Conservation (phyloP, 176 grass and related monocot species). For the Rhynchospora breviuscula region DNA sequence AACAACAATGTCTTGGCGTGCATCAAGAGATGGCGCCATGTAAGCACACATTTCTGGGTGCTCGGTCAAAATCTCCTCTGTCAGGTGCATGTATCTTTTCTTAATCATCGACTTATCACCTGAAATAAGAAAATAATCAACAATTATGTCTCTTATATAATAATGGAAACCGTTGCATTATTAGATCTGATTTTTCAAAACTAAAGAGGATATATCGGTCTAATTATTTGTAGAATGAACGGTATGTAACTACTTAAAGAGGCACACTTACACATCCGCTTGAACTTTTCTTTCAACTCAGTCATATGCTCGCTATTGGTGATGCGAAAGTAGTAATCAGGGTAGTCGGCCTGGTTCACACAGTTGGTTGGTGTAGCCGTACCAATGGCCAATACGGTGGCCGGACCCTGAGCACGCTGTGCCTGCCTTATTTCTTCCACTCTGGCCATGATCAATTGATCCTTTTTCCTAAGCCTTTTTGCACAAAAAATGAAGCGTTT, state of each 20-base stretch:
- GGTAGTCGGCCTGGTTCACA: slow-evolving; percentile 78
- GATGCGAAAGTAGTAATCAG: slow-evolving; percentile 87
- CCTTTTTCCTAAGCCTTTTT: background rate
- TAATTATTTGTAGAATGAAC: background rate
- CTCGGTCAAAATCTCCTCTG: slow-evolving; percentile 57
- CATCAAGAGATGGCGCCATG: slow-evolving; percentile 75
- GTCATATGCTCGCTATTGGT: slow-evolving; percentile 87
- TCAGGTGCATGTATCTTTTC: slow-evolving; percentile 83
- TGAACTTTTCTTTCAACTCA: slow-evolving; percentile 96
- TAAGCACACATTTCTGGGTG: slow-evolving; percentile 70
- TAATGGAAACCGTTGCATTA: background rate
- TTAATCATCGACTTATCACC: slow-evolving; percentile 85
- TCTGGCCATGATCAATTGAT: background rate
- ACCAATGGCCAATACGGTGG: slow-evolving; percentile 69
- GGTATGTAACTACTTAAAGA: background rate
- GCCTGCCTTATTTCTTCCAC: slow-evolving; percentile 5
- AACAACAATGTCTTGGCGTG: slow-evolving; percentile 81
- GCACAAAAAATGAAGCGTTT: no score
- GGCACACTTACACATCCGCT: slow-evolving; percentile 62
- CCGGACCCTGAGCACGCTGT: slow-evolving; percentile 62
- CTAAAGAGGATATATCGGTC: background rate
- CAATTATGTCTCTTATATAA: background rate
- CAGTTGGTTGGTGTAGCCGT: slow-evolving; percentile 74
- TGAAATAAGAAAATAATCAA: slow-evolving; percentile 12
- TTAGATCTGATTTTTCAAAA: background rate